Evolutionary conservation across 2,329 filamentous ascomycete genomes (phyloP).

Genomic region (Colletotrichum sidae): DNA sequence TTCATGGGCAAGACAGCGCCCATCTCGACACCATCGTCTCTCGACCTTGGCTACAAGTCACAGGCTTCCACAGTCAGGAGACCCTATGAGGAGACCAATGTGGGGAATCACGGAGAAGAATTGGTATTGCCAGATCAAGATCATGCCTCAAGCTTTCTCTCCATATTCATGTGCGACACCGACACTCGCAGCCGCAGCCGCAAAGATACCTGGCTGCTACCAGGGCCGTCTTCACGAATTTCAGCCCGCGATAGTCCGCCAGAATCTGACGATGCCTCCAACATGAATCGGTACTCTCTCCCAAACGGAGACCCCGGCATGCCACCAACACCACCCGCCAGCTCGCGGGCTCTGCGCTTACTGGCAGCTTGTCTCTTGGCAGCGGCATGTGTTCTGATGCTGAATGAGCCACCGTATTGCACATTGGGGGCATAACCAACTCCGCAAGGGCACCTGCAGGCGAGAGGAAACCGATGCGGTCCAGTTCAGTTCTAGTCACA

Average conservation of each 20-base stretch:
- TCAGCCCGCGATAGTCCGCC: conserved; percentile 9
- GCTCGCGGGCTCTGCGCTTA: conserved; percentile 20
- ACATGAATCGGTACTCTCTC: conserved; percentile 3
- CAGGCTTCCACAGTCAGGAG: conserved; percentile 20
- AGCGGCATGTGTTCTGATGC: conserved; percentile 3
- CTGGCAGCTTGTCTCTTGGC: conserved; percentile 2
- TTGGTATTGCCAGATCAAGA: conserved; percentile 8
- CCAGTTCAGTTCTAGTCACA: conserved; percentile 24
- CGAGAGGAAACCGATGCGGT: conserved; percentile 27
- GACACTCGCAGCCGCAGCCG: not conserved
- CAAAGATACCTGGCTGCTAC: not conserved
- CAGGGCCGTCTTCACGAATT: conserved; percentile 1
- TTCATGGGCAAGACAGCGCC: conserved; percentile 1
- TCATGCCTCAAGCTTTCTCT: conserved; percentile 12
- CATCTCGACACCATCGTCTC: not conserved
- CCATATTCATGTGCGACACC: conserved; percentile 20
- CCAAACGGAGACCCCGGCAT: conserved; percentile 20
- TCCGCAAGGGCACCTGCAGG: conserved; percentile 31
- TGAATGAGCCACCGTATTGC: conserved; percentile 3
- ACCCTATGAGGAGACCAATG: conserved; percentile 4
- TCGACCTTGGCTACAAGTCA: conserved; percentile 12
- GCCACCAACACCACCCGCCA: conserved; percentile 4
- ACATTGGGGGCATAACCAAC: conserved; percentile 12
- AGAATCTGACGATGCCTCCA: conserved; percentile 25
- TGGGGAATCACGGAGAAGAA: not conserved